Evolutionary conservation across 2,329 filamentous ascomycete genomes (phyloP).

Genomic region (Rutstroemia sp.): DNA sequence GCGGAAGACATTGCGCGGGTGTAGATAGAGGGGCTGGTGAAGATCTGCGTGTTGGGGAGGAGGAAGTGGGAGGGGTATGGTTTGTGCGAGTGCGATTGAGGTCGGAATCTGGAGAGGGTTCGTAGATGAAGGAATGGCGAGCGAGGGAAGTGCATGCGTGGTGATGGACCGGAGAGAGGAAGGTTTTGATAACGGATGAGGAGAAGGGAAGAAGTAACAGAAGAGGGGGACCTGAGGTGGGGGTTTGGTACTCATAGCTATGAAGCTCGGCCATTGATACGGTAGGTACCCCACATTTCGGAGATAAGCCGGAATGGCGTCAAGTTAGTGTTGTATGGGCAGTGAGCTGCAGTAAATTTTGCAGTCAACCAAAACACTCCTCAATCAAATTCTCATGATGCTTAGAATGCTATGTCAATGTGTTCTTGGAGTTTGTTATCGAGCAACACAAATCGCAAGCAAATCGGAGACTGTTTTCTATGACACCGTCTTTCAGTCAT

Average conservation of each 20-base stretch:
- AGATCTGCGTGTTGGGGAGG: not conserved
- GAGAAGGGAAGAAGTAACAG: not conserved
- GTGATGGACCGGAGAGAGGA: not conserved
- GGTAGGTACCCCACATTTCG: constrained; percentile 3
- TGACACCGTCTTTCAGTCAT: no score
- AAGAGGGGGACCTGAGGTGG: not conserved
- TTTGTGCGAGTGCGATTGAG: not conserved
- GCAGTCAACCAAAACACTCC: not conserved
- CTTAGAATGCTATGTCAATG: no score
- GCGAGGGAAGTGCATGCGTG: not conserved
- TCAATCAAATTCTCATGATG: not conserved
- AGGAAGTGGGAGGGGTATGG: not conserved
- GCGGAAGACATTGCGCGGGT: constrained; percentile 53
- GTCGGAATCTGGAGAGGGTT: not conserved
- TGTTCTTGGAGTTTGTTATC: no score
- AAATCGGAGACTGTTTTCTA: no score
- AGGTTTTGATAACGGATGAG: not conserved
- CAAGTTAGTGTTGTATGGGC: not conserved
- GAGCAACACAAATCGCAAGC: no score
- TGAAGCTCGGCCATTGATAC: not conserved
- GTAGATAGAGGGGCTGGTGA: not conserved
- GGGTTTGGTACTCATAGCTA: constrained; percentile 1
- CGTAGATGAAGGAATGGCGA: not conserved
- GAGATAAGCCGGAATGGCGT: constrained; percentile 3
- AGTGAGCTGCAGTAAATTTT: not conserved